Percentiles rank a stretch among this genome's conserved stretches.
Evolutionary conservation across 2,329 filamentous ascomycete genomes (phyloP).

Genomic region (Hypoxylon sp.): DNA sequence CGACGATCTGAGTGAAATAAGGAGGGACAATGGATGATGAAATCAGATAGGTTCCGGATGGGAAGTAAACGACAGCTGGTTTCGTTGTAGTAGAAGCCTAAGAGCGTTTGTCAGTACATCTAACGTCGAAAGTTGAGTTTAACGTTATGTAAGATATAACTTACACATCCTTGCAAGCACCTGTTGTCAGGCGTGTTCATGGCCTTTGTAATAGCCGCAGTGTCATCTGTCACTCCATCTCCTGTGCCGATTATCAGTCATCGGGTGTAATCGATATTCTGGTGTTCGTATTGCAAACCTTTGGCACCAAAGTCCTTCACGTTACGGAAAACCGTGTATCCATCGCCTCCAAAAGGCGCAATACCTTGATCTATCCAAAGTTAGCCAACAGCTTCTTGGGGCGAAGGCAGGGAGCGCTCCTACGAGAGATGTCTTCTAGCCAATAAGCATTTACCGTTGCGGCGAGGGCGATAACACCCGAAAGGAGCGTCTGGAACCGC

Average conservation of each 20-base stretch:
- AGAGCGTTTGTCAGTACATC: slow-evolving; percentile 33
- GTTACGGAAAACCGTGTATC: slow-evolving; percentile 64
- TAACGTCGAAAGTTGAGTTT: background rate
- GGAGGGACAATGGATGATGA: slow-evolving; percentile 72
- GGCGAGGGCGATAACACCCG: slow-evolving; percentile 52
- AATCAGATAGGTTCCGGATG: slow-evolving; percentile 68
- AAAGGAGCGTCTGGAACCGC: slow-evolving; percentile 52
- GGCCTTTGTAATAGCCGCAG: slow-evolving; percentile 63
- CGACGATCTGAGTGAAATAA: slow-evolving; percentile 75
- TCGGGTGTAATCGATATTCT: background rate
- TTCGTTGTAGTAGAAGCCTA: slow-evolving; percentile 60
- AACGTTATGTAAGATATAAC: slow-evolving; percentile 30
- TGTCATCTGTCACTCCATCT: slow-evolving; percentile 63
- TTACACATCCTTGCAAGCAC: slow-evolving; percentile 61
- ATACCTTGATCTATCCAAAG: slow-evolving; percentile 58
- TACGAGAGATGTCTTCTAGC: slow-evolving; percentile 52
- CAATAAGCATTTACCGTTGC: slow-evolving; percentile 54
- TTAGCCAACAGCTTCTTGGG: slow-evolving; percentile 22
- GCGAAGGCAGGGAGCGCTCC: slow-evolving; percentile 11
- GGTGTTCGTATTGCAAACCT: slow-evolving; percentile 50
- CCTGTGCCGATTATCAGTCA: slow-evolving; percentile 49
- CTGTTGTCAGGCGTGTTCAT: slow-evolving; percentile 59
- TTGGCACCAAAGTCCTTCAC: slow-evolving; percentile 64
- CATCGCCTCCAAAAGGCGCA: slow-evolving; percentile 59
- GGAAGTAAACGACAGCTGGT: slow-evolving; percentile 62